These are phyloP conservation scores for Berberis vulgaris DNA, from an alignment of 164 flowering plant genomes.

Conservation along the genomic window DNA sequence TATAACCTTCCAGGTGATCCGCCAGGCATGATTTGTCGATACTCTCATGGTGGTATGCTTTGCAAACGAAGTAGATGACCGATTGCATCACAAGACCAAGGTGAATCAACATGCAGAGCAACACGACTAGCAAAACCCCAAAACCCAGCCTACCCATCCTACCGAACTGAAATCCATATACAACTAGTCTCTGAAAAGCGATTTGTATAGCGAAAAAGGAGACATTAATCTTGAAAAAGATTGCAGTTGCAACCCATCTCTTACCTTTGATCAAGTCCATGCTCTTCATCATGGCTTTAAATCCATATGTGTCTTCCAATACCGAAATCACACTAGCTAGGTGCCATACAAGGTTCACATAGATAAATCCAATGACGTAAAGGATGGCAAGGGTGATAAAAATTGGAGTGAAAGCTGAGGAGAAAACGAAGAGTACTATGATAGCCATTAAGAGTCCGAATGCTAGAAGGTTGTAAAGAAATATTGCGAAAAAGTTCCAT, in stretches of 20 bases:
- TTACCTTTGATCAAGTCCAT: conserved; percentile 45
- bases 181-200: conserved; percentile 26
- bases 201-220: conserved; percentile 3
- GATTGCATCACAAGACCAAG: conserved; percentile 34
- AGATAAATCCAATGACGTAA: conserved; percentile 35
- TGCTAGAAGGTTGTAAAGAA: conserved; percentile 22
- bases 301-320: conserved; percentile 42
- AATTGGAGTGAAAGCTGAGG: background rate
- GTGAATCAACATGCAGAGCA: conserved; percentile 21
- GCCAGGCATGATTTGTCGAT: conserved; percentile 46
- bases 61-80: conserved; percentile 47
- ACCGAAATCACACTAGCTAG: conserved; percentile 61
- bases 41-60: conserved; percentile 49
- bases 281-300: conserved; percentile 55
- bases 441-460: background rate
- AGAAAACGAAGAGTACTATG: conserved; percentile 7
- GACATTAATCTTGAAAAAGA: conserved; percentile 21
- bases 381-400: conserved; percentile 12
- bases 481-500: conserved; percentile 21
- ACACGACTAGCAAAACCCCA: conserved; percentile 17
- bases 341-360: conserved; percentile 44
- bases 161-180: conserved; percentile 10
- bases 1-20: conserved; percentile 45
- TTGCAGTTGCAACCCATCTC: conserved; percentile 12
- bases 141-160: conserved; percentile 5